Base-by-base conservation (phyloP, 1,139 yeast species). In the Pichia sp. region DNA sequence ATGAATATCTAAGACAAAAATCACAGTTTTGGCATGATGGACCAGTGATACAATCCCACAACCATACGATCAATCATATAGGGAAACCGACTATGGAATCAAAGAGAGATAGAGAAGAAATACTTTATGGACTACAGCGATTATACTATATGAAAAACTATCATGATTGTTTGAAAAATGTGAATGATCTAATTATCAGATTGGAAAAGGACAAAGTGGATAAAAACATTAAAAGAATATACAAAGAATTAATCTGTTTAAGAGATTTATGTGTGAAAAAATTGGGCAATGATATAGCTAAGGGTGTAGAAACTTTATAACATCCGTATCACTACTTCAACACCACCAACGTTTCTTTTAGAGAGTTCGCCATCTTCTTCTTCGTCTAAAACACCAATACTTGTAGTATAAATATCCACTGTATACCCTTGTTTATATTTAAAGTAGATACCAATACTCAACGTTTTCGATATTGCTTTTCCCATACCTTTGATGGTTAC, bases 401-500 rank as follows among this genome's bases (percentile, higher is more conserved):
- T 76, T 26, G 75, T 81, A 0, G 90, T 83, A 30, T 66, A 58
- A 1, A 80, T 60, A 27, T 81, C 85, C 7, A 82, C 76, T 51
- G 63, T 69, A 56, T 71, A 68, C 12, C 70, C 68, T 43, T 69
- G 63, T 25, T 73, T 73, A 38, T 68, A 68, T 53, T 76, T 74
- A 59, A 77, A 82, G 53, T 74, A 71, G 26, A 77, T 60, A 0
- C 77, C 87, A 1, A 82, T 54, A 13, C 77, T 66, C 12, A 81
- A 52, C 0, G 82, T 74, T 58, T 75, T 80, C 42, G 71, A 77
- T 7, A 80, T 76, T 7, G 85, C 74, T 46, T 72, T 74, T 1
- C 90, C 90, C 87, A 83, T 82, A 0, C 88, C 92, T 53, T 77
- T 68, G 3, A 84, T 73, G 0, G 74, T 69, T 16, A 83, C 67